Base-by-base conservation (phyloP, 2,329 filamentous ascomycete genomes). In the Alternaria longipes region DNA sequence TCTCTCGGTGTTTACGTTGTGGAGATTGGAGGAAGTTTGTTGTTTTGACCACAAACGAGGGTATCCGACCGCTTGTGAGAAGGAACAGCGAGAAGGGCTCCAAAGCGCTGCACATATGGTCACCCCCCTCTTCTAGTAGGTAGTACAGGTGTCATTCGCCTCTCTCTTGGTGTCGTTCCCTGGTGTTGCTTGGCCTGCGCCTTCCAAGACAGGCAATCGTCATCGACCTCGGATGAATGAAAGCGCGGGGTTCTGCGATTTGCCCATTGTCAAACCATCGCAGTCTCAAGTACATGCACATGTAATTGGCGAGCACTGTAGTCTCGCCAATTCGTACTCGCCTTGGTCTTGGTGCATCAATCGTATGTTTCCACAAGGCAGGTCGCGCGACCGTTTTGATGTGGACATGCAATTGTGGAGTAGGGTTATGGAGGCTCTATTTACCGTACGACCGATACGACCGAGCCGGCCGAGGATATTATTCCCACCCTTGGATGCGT, bases 131-230 rank as follows among this genome's bases (percentile, higher is more conserved):
- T 54, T 52, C 22, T 54, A 12, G n/a, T 8, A 46, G 6, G 28
- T 41, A 26, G 34, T 24, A 28, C 28, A 28, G 56, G 63, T 65
- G 66, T 62, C 64, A 54, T 63, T 38, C 63, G 59, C 38, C 28
- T 60, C 40, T 22, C 34, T 26, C 26, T 47, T 49, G 41, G 44
- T 50, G 50, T 62, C 54, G 42, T 34, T 64, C 69, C 61, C 60
- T 54, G 56, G 60, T 57, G 57, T 54, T 51, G 59, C 66, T 71
- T 72, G 65, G 65, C 64, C 52, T 58, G 52, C 38, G 32, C 53
- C 41, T 59, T 47, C 65, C 59, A 64, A 65, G 62, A 55, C 32
- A 26, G 47, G 49, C 20, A 26, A 47, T 67, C 69, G 69, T 71
- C 67, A 71, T 70, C 28, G 28, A 60, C 7, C 24, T 45, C 40